Conservation (phyloP, 2,329 filamentous ascomycete genomes). For the Nemania sp. region DNA sequence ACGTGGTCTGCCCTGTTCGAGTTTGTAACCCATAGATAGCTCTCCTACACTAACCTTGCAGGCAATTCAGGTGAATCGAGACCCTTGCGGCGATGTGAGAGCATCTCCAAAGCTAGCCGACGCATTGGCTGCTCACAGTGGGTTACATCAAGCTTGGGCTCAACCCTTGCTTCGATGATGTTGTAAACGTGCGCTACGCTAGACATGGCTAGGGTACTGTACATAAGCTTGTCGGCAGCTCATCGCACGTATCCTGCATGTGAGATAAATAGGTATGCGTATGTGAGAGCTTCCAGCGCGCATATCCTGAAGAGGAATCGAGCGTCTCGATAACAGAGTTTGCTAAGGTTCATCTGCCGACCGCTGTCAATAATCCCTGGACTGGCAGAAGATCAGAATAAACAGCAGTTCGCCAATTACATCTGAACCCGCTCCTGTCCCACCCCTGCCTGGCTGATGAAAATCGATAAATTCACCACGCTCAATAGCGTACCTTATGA, state of each 20-base stretch:
- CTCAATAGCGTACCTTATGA: no score
- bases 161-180: slow-evolving; percentile 24
- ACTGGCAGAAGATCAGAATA: slow-evolving; percentile 3
- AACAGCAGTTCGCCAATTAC: slow-evolving; percentile 21
- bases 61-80: slow-evolving; percentile 34
- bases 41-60: no score
- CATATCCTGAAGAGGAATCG: slow-evolving; percentile 13
- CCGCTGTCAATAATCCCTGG: slow-evolving; percentile 6
- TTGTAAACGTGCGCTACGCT: slow-evolving; percentile 24
- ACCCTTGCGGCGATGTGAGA: slow-evolving; percentile 34
- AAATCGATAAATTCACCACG: slow-evolving; percentile 14
- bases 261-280: slow-evolving; percentile 1
- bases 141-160: slow-evolving; percentile 34
- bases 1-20: slow-evolving; percentile 29
- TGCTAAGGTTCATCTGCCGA: slow-evolving; percentile 24
- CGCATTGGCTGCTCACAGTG: slow-evolving; percentile 33
- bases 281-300: slow-evolving; percentile 6
- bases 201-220: slow-evolving; percentile 24
- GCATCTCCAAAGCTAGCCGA: slow-evolving; percentile 34
- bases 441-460: slow-evolving; percentile 16
- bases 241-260: no score
- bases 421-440: slow-evolving; percentile 10
- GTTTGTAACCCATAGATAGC: slow-evolving; percentile 30
- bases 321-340: slow-evolving; percentile 2
- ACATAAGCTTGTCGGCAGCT: slow-evolving; percentile 28